Conservation (phyloP, 441 rosid species). For the Pelargonium citronellum region DNA sequence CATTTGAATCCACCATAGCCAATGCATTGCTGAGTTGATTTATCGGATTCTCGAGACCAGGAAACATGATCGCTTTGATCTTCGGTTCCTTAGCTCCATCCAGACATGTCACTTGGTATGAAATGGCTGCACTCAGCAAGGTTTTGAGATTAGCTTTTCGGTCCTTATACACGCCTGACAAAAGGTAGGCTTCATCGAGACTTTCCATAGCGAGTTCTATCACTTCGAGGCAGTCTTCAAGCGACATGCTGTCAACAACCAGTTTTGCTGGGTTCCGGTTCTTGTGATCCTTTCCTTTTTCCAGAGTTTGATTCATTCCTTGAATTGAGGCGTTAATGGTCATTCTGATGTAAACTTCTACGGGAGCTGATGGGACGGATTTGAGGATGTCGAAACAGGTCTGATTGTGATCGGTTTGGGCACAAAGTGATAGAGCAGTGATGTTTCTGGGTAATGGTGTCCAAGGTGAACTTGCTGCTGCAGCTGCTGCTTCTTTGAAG, state of each 20-base stretch:
- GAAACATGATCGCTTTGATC: not conserved
- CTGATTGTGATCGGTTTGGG: not conserved
- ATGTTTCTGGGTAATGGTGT: not conserved
- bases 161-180: not conserved
- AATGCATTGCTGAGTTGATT: not conserved
- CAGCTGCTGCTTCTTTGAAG: not conserved
- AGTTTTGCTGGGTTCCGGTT: not conserved
- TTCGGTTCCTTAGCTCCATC: not conserved
- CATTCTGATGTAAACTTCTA: not conserved
- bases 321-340: not conserved
- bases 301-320: not conserved
- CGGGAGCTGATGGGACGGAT: not conserved
- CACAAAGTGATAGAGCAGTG: not conserved
- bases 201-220: not conserved
- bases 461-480: not conserved
- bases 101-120: not conserved
- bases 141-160: not conserved
- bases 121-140: not conserved
- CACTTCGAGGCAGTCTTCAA: not conserved
- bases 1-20: not conserved
- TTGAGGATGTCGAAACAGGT: not conserved
- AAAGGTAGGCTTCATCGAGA: not conserved
- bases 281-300: not conserved
- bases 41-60: not conserved
- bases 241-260: not conserved